Percentiles rank a stretch among this genome's conserved stretches.
Conservation (phyloP, 2,329 filamentous ascomycete species). For the Aspergillus fumigatiaffinis region DNA sequence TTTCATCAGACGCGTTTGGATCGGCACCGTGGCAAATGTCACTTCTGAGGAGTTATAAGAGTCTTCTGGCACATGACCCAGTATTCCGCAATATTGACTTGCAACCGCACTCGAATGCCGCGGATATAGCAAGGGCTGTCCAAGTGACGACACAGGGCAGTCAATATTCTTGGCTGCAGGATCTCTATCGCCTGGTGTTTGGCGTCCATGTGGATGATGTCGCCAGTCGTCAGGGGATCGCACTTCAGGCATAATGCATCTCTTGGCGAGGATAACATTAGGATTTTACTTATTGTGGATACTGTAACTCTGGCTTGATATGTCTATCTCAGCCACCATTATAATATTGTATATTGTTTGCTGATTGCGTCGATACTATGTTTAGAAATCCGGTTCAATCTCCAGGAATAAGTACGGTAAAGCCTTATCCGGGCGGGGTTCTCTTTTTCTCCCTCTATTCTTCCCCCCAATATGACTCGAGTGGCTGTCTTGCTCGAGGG, state of each 20-base stretch:
- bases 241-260: constrained; percentile 30
- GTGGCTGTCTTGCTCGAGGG: too few relatives aligned
- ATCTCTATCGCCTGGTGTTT: constrained; percentile 80
- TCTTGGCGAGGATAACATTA: not conserved
- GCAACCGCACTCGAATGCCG: constrained; percentile 46
- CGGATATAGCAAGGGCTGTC: constrained; percentile 78
- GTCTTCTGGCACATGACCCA: constrained; percentile 69
- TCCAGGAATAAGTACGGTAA: not conserved
- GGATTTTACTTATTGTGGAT: not conserved
- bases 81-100: constrained; percentile 51
- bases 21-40: constrained; percentile 64
- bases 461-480: too few relatives aligned
- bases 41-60: constrained; percentile 75
- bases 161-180: constrained; percentile 74
- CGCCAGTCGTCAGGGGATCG: constrained; percentile 59
- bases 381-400: not conserved
- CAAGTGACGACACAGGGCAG: constrained; percentile 67
- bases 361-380: not conserved
- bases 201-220: constrained; percentile 78
- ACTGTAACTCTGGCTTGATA: not conserved
- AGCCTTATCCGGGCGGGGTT: not conserved
- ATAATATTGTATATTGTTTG: not conserved
- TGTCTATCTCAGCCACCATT: not conserved
- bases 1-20: constrained; percentile 77
- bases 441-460: too few relatives aligned